Evolutionary conservation across 23 red algal species (phyloP), one percentile per base, ranked within the genome.

Genomic region (Agarophyton chilense): DNA sequence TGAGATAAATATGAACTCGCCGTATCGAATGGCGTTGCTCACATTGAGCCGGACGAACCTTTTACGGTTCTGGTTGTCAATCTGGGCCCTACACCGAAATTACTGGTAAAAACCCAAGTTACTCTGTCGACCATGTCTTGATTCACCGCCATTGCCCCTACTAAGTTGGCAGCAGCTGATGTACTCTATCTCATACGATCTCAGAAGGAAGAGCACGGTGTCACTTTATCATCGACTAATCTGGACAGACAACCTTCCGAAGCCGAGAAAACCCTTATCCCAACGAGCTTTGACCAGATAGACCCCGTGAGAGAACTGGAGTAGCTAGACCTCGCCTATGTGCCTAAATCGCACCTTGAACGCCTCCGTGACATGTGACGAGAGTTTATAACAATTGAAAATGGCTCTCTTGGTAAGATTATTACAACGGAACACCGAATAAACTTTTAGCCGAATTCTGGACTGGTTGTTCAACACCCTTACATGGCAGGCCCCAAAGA

Each of bases 361-460:
- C 50, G 50, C 29, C 78, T 40, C 7, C 46, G 13, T n/a, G 53
- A 26, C 10, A 58, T 82, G n/a, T 12, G 62, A 0, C 43, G 19
- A 17, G 25, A 65, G 52, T 82, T 61, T 61, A 45, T 26, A 13
- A 82, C 34, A 45, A 82, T 82, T 19, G 32, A 51, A 51, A 51
- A 82, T 65, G 53, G 78, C 0, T 65, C 26, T 29, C 52, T 82
- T 28, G 52, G 1, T 0, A 51, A 0, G 13, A 65, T 63, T 52
- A 11, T 62, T 45, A 82, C 78, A 17, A 61, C 55, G 17, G 7
- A 63, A 39, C 78, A 82, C 78, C 78, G 55, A 19, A 82, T 82
- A 19, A 14, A 82, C 14, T 32, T 82, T 5, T 29, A 36, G 19
- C 53, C 50, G 10, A 2, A 61, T 21, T 24, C 52, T 22, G n/a